Base-by-base conservation (phyloP, 2,329 filamentous ascomycete genomes). In the Neonectria faginata region DNA sequence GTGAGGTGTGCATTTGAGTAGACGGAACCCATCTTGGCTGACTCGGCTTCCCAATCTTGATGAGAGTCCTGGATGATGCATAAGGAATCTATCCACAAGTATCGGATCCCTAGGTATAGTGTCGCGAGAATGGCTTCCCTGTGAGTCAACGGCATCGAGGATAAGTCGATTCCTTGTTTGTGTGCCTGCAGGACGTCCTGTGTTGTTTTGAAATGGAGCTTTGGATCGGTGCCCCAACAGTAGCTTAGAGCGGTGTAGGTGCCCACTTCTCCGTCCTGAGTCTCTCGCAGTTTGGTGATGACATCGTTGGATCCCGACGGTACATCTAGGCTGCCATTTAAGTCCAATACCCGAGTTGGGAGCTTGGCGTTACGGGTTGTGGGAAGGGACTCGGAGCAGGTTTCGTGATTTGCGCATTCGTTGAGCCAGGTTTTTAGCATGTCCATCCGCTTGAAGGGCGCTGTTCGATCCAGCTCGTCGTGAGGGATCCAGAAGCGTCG, bases 1-100 rank as follows among this genome's bases (percentile, higher is more conserved):
- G 54, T 57, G 18, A 57, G 54, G 27, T 20, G 18, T 25, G 54
- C 44, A 29, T 39, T 47, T 5, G 54, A 84, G 39, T 62, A 63
- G 10, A 65, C 58, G 7, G 55, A 60, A 27, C 64, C 67, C 66
- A 68, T 68, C 18, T 18, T 42, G 5, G 42, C 33, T 14, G 52
- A 50, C n/a, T 68, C 66, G 2, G 16, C 52, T 25, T 62, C 29
- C n/a, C 60, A 68, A 48, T 67, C 66, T 0, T 59, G 53, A 3
- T n/a, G 44, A 12, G 54, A 36, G 3, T 59, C 66, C 22, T 68
- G 66, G 9, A 68, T 44, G 22, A 68, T 68, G 20, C 66, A 68
- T 2, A 68, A 29, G 5, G 66, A 68, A 33, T 68, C 66, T 1
- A 68, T 65, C 66, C 66, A 68, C 4, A 68, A 53, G 41, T 68